These are phyloP conservation scores for Hypoxylon sp. DNA, from an alignment of 2,329 filamentous ascomycete species.

Conservation along the genomic window DNA sequence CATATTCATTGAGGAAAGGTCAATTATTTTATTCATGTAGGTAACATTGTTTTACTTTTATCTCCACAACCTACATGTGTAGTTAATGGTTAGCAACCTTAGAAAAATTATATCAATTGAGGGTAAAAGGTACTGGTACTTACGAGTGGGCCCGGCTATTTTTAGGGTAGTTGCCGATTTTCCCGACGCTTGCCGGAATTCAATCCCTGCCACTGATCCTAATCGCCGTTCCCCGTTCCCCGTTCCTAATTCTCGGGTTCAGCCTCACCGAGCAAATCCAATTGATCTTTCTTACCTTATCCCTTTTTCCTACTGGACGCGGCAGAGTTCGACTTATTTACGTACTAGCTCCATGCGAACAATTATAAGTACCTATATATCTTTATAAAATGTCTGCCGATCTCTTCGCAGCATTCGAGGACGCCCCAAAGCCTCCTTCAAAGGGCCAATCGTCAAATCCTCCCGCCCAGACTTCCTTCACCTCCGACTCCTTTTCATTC, in stretches of 20 bases:
- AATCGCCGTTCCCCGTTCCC: slow-evolving; percentile 4
- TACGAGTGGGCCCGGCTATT: no score
- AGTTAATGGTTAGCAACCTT: no score
- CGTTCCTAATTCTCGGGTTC: slow-evolving; percentile 23
- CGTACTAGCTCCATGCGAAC: no score
- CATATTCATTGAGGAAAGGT: no score
- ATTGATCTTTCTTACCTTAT: slow-evolving; percentile 8
- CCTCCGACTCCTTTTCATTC: slow-evolving; percentile 37
- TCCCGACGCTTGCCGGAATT: slow-evolving; percentile 6
- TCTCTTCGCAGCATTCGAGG: slow-evolving; percentile 70
- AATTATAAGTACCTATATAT: no score
- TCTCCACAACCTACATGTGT: no score
- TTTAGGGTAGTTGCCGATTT: slow-evolving; percentile 9
- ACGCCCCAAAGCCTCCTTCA: slow-evolving; percentile 48
- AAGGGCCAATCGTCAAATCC: slow-evolving; percentile 33
- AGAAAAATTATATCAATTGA: no score
- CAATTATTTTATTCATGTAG: no score
- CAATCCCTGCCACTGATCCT: slow-evolving; percentile 26
- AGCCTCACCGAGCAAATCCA: slow-evolving; percentile 28
- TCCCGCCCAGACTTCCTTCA: slow-evolving; percentile 37
- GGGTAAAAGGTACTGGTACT: neutral
- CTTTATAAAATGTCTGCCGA: slow-evolving; percentile 66
- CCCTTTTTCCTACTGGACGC: slow-evolving; percentile 3
- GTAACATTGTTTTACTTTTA: no score
- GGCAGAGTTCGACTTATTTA: no score